phyloP scores from a whole-genome alignment of 2,329 filamentous ascomycete genomes.

The Atkinsonella hypoxylon region DNA sequence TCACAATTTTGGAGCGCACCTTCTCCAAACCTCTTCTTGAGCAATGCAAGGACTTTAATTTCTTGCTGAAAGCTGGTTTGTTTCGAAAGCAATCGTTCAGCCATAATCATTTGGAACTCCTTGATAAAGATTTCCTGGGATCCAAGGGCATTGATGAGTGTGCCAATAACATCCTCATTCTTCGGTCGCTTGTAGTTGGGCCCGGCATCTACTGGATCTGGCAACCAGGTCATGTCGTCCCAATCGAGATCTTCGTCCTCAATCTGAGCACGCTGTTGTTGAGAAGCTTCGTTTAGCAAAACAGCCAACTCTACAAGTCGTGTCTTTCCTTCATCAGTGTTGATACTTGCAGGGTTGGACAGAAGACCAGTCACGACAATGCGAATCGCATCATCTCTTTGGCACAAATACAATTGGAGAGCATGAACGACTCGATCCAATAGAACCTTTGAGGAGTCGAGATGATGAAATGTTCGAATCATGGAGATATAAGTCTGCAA shows the following conservation, averaged over 20 bases:
- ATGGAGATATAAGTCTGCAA: constrained; percentile 68
- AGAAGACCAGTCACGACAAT: constrained; percentile 67
- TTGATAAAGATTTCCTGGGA: constrained; percentile 87
- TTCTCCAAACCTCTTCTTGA: constrained; percentile 84
- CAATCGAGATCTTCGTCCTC: constrained; percentile 69
- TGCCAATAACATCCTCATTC: constrained; percentile 83
- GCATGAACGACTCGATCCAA: constrained; percentile 62
- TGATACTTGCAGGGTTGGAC: constrained; percentile 44
- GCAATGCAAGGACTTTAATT: constrained; percentile 68
- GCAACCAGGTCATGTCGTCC: constrained; percentile 87
- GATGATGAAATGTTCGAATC: constrained; percentile 62
- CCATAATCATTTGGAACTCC: constrained; percentile 83
- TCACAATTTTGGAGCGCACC: constrained; percentile 81
- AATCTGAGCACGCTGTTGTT: constrained; percentile 37
- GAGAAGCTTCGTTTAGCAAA: constrained; percentile 50
- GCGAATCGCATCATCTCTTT: constrained; percentile 64
- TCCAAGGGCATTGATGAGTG: constrained; percentile 77
- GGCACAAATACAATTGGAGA: constrained; percentile 63
- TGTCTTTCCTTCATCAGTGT: constrained; percentile 30
- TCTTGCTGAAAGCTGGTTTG: constrained; percentile 65
- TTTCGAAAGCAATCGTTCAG: constrained; percentile 61
- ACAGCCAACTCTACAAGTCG: constrained; percentile 56
- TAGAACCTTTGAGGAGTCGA: constrained; percentile 68
- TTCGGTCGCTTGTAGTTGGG: constrained; percentile 85
- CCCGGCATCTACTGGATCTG: constrained; percentile 84